Base-by-base conservation (phyloP, 108 stramenopile genomes). In the Phaeodactylum tricornutum region DNA sequence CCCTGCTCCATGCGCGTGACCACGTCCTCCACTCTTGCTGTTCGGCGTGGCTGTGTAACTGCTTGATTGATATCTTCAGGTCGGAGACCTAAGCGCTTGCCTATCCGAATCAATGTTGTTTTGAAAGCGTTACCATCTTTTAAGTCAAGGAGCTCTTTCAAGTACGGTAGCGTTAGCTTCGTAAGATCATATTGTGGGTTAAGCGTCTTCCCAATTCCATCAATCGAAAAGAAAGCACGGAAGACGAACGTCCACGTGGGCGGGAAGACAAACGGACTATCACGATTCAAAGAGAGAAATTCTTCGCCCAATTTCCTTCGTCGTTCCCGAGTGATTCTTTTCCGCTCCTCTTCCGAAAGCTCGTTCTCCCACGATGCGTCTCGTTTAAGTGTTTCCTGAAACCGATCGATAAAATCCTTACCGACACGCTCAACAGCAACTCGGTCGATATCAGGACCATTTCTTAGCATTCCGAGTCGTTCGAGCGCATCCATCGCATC, bases 221-320 rank as follows among this genome's bases (percentile, higher is more conserved):
- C 97, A 15, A 98, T 32, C n/a, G 92, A 83, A 41, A 96, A 94
- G 61, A 98, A 94, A 2, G 97, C 97, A 25, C 95, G 75, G 42
- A 98, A 84, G 22, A 98, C 94, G 69, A 98, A 98, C 2, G 97
- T 98, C 89, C 94, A 96, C 7, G 93, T 94, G 0, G 97, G 93
- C 35, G 97, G 97, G 51, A 98, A 96, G 35, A 95, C 75, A 43
- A 98, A 95, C 4, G 95, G 92, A 42, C 71, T 72, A 55, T 93
- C 92, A 11, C 82, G 69, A 55, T 93, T 89, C 66, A 89, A 45
- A 7, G 92, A 84, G 28, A 93, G 57, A 58, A 93, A 89, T 50
- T 93, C 92, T 60, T 89, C 81, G 21, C 92, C 92, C 33, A 93
- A 58, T 51, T 80, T 53, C 49, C 61, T 67, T 57, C 91, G 67